Base-by-base conservation (phyloP, 2,329 filamentous ascomycete genomes). In the Lachnellula cervina region DNA sequence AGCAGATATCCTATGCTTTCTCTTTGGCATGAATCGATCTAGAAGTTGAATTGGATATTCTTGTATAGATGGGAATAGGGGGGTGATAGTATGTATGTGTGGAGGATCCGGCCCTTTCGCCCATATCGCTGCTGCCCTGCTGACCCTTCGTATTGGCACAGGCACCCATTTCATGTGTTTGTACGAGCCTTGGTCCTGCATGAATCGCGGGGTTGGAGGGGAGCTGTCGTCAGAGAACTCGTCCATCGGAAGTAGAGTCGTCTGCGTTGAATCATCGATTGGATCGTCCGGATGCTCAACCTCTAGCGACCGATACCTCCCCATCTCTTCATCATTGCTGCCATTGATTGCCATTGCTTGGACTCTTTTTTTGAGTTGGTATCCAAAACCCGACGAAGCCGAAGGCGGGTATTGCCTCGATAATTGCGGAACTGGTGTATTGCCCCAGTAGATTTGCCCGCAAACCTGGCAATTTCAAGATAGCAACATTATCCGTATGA, bases 11-110 rank as follows among this genome's bases (percentile, higher is more conserved):
- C 84, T 81, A 51, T 87, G 83, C 59, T 74, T 80, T 59, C 72
- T 73, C 56, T 79, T 79, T 0, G 86, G 84, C 2, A 89, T 72
- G 62, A 82, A 80, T 52, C 74, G 78, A 60, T 90, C 80, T 55
- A 90, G 68, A 43, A 90, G 71, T 45, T 73, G 72, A 57, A 89
- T 74, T 1, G 89, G 89, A 34, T 81, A 81, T 59, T 83, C 78
- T 69, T 94, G 89, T 13, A 90, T 69, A 13, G 67, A 67, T 2
- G 88, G 87, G 51, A 91, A 81, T 54, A 89, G 59, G 0, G 84
- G 83, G 46, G 73, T 71, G 65, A 88, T 85, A 57, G 67, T 73
- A 68, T 76, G 77, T 42, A 69, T 68, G 58, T 73, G 75, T 2
- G 83, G 79, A 34, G 76, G 76, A n/a, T 74, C 62, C 3, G 84